Base-by-base conservation (phyloP, 495 filamentous ascomycete species). In the Physcia stellaris region DNA sequence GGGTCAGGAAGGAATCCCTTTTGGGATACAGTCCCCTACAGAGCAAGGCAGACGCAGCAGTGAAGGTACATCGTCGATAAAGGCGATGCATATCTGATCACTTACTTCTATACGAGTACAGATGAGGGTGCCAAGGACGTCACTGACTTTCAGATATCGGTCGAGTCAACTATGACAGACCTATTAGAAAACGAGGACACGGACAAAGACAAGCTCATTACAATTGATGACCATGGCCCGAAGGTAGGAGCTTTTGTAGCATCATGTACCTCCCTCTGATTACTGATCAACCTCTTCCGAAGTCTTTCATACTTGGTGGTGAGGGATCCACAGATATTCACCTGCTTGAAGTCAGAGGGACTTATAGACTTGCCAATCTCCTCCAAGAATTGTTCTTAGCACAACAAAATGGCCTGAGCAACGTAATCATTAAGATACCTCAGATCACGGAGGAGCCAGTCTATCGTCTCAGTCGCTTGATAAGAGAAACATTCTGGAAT, bases 281-380 rank as follows among this genome's bases (percentile, higher is more conserved):
- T 23, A 33, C 27, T 46, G 22, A 43, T 20, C 13, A n/a, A n/a
- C n/a, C n/a, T n/a, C n/a, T 27, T 20, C n/a, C 31, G 4, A 46
- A 86, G 74, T 73, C 80, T 23, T 62, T 95, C 39, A 74, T 81
- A 18, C 60, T 95, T 22, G 83, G 85, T 50, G 94, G 88, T 4
- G 80, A 77, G n/a, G 75, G 70, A 24, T 95, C 90, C 19, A 78
- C 75, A 23, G 86, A 86, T n/a, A 73, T 79, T 58, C 83, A 84
- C 47, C 67, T 69, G 37, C 18, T 52, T 48, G 85, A 94, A 44
- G 68, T 98, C 24, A 82, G 88, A 40, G 90, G 90, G 24, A 94
- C 82, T 20, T 98, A 98, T 53, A 84, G 90, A 77, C 72, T 96
- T 16, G 92, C 87, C 16, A 96, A 94, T 52, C 76, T 95, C 5